Percentiles rank a stretch among this genome's conserved stretches.
Conservation (phyloP, 1,284 basidiomycete genomes). For the Ustilago curta region DNA sequence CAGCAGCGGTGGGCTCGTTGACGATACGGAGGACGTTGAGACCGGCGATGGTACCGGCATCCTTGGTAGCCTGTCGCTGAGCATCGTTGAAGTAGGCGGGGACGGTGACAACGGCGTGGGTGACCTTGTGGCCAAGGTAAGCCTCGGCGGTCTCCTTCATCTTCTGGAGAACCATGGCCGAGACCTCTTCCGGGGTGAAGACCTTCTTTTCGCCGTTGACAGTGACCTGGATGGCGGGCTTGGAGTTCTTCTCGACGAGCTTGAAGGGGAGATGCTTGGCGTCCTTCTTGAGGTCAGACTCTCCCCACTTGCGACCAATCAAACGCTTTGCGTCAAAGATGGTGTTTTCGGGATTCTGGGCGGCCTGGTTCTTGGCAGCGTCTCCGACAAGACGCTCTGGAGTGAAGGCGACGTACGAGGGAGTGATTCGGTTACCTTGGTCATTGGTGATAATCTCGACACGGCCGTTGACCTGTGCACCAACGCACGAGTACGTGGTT, state of each 20-base stretch:
- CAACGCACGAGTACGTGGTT: slow-evolving; percentile 73
- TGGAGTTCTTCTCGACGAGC: slow-evolving; percentile 71
- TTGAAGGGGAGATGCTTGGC: slow-evolving; percentile 69
- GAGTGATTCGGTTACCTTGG: slow-evolving; percentile 72
- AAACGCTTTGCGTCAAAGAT: slow-evolving; percentile 95
- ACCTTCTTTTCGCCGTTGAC: slow-evolving; percentile 63
- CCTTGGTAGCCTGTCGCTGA: slow-evolving; percentile 98
- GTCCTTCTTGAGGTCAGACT: slow-evolving; percentile 72
- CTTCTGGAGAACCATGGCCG: slow-evolving; percentile 93
- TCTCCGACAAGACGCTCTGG: slow-evolving; percentile 81
- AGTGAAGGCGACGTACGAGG: slow-evolving; percentile 69
- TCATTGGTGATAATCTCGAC: slow-evolving; percentile 70
- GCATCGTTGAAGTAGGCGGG: slow-evolving; percentile 95
- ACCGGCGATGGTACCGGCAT: slow-evolving; percentile 96
- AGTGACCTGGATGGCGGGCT: slow-evolving; percentile 68
- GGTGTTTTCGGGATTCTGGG: slow-evolving; percentile 88
- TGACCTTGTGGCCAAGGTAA: slow-evolving; percentile 95
- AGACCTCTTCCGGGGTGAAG: slow-evolving; percentile 82
- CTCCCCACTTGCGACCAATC: slow-evolving; percentile 76
- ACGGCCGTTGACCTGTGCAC: slow-evolving; percentile 82
- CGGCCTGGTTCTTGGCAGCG: slow-evolving; percentile 76
- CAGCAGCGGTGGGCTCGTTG: slow-evolving; percentile 97
- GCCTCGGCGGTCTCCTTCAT: slow-evolving; percentile 99
- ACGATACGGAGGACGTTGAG: slow-evolving; percentile 96
- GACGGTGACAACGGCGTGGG: slow-evolving; percentile 95